phyloP scores from a whole-genome alignment of 2,329 filamentous ascomycete species.

The Orbilia ellipsospora region DNA sequence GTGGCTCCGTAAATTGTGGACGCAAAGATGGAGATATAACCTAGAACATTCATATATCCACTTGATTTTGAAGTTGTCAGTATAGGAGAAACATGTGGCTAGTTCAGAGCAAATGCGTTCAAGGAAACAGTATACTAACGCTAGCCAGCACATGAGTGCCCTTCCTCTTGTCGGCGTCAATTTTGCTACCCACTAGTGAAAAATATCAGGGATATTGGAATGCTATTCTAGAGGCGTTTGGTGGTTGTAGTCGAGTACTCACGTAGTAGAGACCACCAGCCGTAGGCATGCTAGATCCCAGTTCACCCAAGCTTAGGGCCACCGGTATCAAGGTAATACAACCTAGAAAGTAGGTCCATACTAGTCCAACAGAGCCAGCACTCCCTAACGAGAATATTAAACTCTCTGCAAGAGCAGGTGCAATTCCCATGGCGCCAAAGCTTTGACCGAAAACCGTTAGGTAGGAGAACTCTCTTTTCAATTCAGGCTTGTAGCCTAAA shows the following conservation, averaged over 20 bases:
- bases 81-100: neutral
- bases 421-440: constrained; percentile 61
- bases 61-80: constrained; percentile 36
- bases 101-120: neutral
- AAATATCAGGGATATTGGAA: neutral
- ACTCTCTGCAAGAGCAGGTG: constrained; percentile 60
- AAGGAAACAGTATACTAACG: constrained; percentile 56
- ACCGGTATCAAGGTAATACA: constrained; percentile 60
- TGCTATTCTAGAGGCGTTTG: neutral
- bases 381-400: constrained; percentile 60
- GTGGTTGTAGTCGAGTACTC: neutral
- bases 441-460: constrained; percentile 60
- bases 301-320: constrained; percentile 60
- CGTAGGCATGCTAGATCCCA: constrained; percentile 61
- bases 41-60: constrained; percentile 61
- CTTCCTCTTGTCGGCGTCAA: constrained; percentile 59
- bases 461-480: constrained; percentile 61
- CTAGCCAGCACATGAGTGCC: constrained; percentile 61
- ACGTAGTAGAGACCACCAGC: constrained; percentile 60
- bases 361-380: constrained; percentile 59
- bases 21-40: constrained; percentile 61
- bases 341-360: constrained; percentile 60
- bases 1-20: constrained; percentile 61
- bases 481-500: constrained; percentile 60
- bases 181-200: constrained; percentile 59